Evolutionary conservation across 2,329 filamentous ascomycete species (phyloP), one percentile per base, ranked within the genome.

Genomic region (Chalaropsis thielavioides): DNA sequence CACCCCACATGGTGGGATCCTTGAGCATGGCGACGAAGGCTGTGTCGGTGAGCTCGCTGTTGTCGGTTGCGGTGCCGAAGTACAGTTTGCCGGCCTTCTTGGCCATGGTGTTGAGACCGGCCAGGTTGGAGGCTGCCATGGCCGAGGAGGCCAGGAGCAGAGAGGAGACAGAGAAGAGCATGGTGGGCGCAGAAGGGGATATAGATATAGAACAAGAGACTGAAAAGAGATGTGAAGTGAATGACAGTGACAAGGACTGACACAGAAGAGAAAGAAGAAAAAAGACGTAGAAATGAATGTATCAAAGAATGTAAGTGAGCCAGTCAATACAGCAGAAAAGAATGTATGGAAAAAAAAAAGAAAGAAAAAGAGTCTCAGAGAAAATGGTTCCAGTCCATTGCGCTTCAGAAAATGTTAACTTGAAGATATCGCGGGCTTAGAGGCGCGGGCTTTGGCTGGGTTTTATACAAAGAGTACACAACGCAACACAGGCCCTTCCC

Each of bases 1-100:
- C 80, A 38, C 83, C 83, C 70, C 86, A 87, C 69, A 85, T 81
- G 41, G 76, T 73, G 13, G 71, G 76, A 70, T 83, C 76, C 65
- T 76, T 77, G 51, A 85, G 72, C 2, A 74, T 71, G 71, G 86
- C 82, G 10, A 76, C 73, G 24, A 79, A 73, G 68, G 81, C 77
- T 7, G 72, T 71, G 19, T 83, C 82, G 2, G 71, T 72, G 31
- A 75, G 73, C 69, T 77, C 73, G 2, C 73, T 73, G 5, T 72
- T 71, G 72, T 87, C 84, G 38, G 83, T 84, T 1, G 84, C 84
- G 1, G 83, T 80, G 64, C 84, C 84, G 64, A 85, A 86, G 74
- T 85, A 86, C 67, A 77, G 71, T 64, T 81, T 74, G 4, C 82
- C 82, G 40, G 80, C 79, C 64, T 78, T 76, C 67, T 79, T 76